Conservation (phyloP, 139 green algal species). For the Tetraselmis chui region DNA sequence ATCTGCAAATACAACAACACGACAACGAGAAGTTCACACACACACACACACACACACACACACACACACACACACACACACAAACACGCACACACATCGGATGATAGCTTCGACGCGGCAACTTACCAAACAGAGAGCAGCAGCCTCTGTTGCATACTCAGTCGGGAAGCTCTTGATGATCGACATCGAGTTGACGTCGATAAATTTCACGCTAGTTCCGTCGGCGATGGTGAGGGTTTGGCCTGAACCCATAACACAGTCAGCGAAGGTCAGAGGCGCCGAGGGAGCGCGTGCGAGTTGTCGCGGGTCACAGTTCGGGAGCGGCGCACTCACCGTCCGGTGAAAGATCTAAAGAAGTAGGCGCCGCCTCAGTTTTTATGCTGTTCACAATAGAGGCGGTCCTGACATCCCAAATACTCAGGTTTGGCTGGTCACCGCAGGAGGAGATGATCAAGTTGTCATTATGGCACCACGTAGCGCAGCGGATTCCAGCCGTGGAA, state of each 20-base stretch:
- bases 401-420: slow-evolving; percentile 80
- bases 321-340: background rate
- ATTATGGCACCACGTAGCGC: slow-evolving; percentile 51
- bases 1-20: no score
- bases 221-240: background rate
- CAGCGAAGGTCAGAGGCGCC: no score
- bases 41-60: no score
- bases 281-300: no score
- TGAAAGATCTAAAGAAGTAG: background rate
- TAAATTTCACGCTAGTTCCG: background rate
- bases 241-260: no score
- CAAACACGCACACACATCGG: no score
- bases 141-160: background rate
- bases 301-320: no score
- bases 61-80: no score
- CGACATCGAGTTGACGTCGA: background rate
- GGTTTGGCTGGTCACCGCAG: slow-evolving; percentile 36
- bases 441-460: slow-evolving; percentile 48
- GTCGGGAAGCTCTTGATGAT: background rate
- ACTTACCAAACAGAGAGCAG: background rate
- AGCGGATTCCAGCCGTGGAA: slow-evolving; percentile 46
- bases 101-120: no score
- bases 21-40: no score
- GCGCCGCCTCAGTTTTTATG: background rate
- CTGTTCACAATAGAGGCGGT: slow-evolving; percentile 12